A percentile compares a stretch with the other conserved stretches of the same genome.
Evolutionary conservation across 805 yeast species (phyloP).

Genomic region (Ogataea nonfermentans): DNA sequence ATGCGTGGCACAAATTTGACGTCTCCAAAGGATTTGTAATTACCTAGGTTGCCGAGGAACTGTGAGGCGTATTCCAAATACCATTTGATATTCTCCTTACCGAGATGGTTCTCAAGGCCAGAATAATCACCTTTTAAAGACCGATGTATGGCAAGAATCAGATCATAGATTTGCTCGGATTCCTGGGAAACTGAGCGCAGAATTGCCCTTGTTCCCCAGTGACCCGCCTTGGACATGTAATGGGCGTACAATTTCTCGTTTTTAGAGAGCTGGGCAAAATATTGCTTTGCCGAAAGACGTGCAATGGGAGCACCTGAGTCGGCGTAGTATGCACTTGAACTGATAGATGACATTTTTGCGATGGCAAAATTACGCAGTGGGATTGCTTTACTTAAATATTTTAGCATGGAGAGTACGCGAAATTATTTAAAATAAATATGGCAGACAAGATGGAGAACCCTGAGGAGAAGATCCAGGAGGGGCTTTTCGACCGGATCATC

Average conservation of each 20-base stretch:
- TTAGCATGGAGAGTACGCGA: slow-evolving; percentile 11
- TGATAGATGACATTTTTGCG: slow-evolving; percentile 15
- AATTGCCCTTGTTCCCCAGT: slow-evolving; percentile 77
- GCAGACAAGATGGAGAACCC: slow-evolving; percentile 69
- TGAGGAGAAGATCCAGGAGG: slow-evolving; percentile 77
- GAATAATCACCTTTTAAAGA: slow-evolving; percentile 48
- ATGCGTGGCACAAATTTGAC: slow-evolving; percentile 77
- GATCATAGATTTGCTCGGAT: slow-evolving; percentile 70
- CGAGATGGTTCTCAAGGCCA: slow-evolving; percentile 33
- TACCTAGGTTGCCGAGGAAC: slow-evolving; percentile 71
- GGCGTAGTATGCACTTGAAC: slow-evolving; percentile 41
- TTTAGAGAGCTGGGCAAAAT: slow-evolving; percentile 61
- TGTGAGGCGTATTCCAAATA: slow-evolving; percentile 77
- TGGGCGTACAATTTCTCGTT: slow-evolving; percentile 75
- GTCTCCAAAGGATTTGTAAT: slow-evolving; percentile 86
- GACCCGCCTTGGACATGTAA: slow-evolving; percentile 78
- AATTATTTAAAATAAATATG: slow-evolving; percentile 6
- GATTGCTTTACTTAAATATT: slow-evolving; percentile 7
- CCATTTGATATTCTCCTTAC: slow-evolving; percentile 37
- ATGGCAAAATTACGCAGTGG: slow-evolving; percentile 3
- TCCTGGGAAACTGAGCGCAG: slow-evolving; percentile 81
- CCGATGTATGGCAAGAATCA: slow-evolving; percentile 60
- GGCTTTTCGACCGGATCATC: slow-evolving; percentile 71
- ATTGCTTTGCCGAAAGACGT: slow-evolving; percentile 63
- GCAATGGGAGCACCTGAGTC: slow-evolving; percentile 70